phyloP scores from a whole-genome alignment of 2,329 filamentous ascomycete genomes.

The Amphichorda felina region DNA sequence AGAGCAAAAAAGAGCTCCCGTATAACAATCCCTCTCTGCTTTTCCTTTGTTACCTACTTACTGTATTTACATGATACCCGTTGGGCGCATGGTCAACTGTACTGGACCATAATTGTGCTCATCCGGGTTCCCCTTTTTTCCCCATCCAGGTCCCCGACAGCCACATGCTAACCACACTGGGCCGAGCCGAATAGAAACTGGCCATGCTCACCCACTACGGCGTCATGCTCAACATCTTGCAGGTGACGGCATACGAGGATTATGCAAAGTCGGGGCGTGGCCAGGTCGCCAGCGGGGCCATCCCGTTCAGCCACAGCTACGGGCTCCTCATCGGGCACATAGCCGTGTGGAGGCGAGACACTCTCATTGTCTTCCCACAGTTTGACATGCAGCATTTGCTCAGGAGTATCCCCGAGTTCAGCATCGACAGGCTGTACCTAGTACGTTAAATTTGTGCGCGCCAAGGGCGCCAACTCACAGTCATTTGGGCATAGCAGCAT shows the following conservation, averaged over 20 bases:
- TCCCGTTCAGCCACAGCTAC: constrained; percentile 77
- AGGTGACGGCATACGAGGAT: too few relatives aligned
- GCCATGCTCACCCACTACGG: too few relatives aligned
- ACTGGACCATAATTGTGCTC: neutral
- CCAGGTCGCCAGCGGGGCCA: constrained; percentile 18
- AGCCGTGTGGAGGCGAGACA: constrained; percentile 59
- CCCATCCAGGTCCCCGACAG: too few relatives aligned
- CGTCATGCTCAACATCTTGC: too few relatives aligned
- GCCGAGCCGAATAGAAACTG: too few relatives aligned
- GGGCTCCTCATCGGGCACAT: constrained; percentile 57
- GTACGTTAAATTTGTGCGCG: too few relatives aligned
- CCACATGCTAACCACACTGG: too few relatives aligned
- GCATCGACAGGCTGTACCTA: too few relatives aligned
- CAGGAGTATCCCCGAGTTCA: constrained; percentile 23
- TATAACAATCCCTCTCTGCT: neutral
- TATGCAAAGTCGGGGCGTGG: too few relatives aligned
- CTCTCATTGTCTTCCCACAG: constrained; percentile 58
- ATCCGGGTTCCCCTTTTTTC: too few relatives aligned
- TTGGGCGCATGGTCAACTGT: neutral
- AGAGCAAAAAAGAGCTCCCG: neutral
- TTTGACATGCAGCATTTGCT: constrained; percentile 60
- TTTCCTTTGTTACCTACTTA: neutral
- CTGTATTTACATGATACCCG: neutral
- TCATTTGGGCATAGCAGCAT: too few relatives aligned
- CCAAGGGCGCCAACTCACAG: too few relatives aligned